A percentile compares a stretch with the other conserved stretches of the same genome.
Evolutionary conservation across 1,139 yeast genomes (phyloP).

Genomic region (Pneumocystis jirovecii): DNA sequence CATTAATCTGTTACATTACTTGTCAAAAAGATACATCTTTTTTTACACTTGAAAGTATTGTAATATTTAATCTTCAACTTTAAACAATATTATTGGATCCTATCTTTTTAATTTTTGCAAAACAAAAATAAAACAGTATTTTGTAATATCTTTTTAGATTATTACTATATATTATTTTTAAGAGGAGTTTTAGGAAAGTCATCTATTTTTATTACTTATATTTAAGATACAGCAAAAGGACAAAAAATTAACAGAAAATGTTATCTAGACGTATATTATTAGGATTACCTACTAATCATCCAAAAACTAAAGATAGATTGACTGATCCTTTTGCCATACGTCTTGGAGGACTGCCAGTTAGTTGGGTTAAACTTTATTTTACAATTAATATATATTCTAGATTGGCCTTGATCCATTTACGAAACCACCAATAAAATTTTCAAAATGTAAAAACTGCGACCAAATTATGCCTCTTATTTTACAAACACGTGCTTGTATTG

Average conservation of each 20-base stretch:
- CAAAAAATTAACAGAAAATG: background rate
- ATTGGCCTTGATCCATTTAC: conserved; percentile 1
- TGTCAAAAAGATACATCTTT: no score
- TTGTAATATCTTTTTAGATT: no score
- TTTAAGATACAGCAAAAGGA: background rate
- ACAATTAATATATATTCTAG: background rate
- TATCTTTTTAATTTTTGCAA: no score
- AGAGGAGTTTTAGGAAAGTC: background rate
- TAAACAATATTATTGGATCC: no score
- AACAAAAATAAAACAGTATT: no score
- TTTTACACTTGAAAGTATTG: no score
- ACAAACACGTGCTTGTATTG: conserved; percentile 59
- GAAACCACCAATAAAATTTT: conserved; percentile 1
- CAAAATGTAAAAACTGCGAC: conserved; percentile 48
- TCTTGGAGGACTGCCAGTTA: conserved; percentile 8
- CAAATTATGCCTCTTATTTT: conserved; percentile 48
- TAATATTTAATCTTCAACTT: no score
- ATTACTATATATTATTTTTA: background rate
- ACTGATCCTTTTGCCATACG: background rate
- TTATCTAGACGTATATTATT: background rate
- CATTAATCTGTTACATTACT: no score
- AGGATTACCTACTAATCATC: background rate
- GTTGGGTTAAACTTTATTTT: background rate
- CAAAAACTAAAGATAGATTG: background rate
- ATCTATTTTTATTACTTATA: background rate